A percentile compares a stretch with the other conserved stretches of the same genome.
phyloP scores from a whole-genome alignment of 768 basidiomycete species.

The Piloderma croceum region DNA sequence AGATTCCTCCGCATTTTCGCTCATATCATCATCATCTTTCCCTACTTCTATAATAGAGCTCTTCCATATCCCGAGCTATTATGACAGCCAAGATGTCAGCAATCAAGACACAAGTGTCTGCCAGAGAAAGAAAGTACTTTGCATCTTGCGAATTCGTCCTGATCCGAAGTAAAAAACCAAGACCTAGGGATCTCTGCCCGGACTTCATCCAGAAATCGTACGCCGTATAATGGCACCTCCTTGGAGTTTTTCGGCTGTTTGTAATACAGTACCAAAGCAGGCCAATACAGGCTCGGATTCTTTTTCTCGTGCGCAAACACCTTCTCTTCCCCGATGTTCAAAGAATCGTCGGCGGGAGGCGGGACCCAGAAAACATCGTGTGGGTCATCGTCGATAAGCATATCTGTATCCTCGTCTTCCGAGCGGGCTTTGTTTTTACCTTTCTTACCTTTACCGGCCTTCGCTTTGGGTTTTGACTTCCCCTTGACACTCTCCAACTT shows the following conservation, averaged over 20 bases:
- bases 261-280: slow-evolving; percentile 54
- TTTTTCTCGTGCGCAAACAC: slow-evolving; percentile 47
- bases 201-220: slow-evolving; percentile 56
- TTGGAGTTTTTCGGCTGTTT: slow-evolving; percentile 35
- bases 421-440: slow-evolving; percentile 9
- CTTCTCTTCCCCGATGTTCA: slow-evolving; percentile 64
- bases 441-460: slow-evolving; percentile 9
- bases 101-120: no score
- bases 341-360: slow-evolving; percentile 40
- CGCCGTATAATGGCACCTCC: slow-evolving; percentile 42
- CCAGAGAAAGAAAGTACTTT: slow-evolving; percentile 30
- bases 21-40: slow-evolving; percentile 33
- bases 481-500: slow-evolving; percentile 11
- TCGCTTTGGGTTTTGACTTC: slow-evolving; percentile 25
- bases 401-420: slow-evolving; percentile 9
- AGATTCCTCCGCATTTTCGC: slow-evolving; percentile 24
- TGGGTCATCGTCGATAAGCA: slow-evolving; percentile 2
- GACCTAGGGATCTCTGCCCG: slow-evolving; percentile 37
- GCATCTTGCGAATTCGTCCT: slow-evolving; percentile 61
- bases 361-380: slow-evolving; percentile 28
- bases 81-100: slow-evolving; percentile 2
- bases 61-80: slow-evolving; percentile 55
- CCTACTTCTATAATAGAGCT: slow-evolving; percentile 38
- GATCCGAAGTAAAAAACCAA: slow-evolving; percentile 52
- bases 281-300: slow-evolving; percentile 50